Evolutionary conservation across 176 grass and related monocot genomes (phyloP).

Genomic region (Oryza punctata): DNA sequence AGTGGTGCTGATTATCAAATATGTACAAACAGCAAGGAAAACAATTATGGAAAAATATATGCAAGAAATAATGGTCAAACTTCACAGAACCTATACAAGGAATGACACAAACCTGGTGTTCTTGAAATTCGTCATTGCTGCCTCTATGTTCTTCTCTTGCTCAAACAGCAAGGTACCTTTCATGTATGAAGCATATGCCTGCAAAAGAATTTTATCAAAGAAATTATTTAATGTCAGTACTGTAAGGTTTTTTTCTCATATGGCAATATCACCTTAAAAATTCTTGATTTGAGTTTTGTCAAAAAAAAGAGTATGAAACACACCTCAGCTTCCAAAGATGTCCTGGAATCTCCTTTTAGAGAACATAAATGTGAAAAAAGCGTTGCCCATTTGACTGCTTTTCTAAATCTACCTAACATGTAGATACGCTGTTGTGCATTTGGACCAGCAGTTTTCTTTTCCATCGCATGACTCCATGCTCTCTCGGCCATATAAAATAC

Average conservation of each 20-base stretch:
- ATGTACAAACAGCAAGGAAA: constrained; percentile 17
- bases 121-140: constrained; percentile 89
- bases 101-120: constrained; percentile 74
- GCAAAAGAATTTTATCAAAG: constrained; percentile 1
- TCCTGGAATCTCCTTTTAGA: constrained; percentile 91
- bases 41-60: constrained; percentile 3
- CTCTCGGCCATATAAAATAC: constrained; percentile 95
- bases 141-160: constrained; percentile 96
- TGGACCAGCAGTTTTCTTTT: constrained; percentile 91
- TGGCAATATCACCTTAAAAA: neutral
- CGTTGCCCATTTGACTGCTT: constrained; percentile 91
- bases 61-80: neutral
- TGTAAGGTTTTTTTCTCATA: neutral
- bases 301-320: constrained; percentile 21
- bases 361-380: constrained; percentile 89
- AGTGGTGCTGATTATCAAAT: constrained; percentile 8
- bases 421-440: constrained; percentile 82
- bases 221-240: neutral
- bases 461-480: constrained; percentile 99
- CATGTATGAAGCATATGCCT: constrained; percentile 99
- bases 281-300: neutral
- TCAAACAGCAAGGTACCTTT: constrained; percentile 93
- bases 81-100: neutral
- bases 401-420: constrained; percentile 93
- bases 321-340: constrained; percentile 96